These are phyloP conservation scores for Scutellaria galericulata DNA, from an alignment of 257 asterid species.

Conservation along the genomic window DNA sequence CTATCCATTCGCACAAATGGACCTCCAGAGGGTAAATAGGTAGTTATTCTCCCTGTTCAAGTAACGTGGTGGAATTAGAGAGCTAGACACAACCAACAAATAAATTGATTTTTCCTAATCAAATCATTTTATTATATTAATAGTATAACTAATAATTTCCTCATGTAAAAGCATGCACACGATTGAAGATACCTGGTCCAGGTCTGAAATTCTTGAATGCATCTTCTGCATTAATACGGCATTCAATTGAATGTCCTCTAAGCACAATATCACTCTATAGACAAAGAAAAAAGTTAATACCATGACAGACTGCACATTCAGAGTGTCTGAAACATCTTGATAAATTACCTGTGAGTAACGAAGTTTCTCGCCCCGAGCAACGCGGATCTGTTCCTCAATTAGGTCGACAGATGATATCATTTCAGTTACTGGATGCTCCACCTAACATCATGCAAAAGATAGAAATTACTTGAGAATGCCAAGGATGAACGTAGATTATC, in stretches of 20 bases:
- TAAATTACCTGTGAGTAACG: conserved; percentile 73
- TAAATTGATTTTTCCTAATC: neutral
- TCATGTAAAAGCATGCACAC: conserved; percentile 25
- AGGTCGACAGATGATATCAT: conserved; percentile 98
- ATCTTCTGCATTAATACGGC: conserved; percentile 99
- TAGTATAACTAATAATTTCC: neutral
- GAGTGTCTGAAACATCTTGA: conserved; percentile 15
- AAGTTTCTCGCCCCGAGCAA: conserved; percentile 92
- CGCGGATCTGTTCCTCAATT: conserved; percentile 96
- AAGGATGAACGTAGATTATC: conserved; percentile 19
- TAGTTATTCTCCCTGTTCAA: conserved; percentile 85
- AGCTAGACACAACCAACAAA: neutral
- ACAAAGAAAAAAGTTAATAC: conserved; percentile 26
- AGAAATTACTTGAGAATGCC: conserved; percentile 19
- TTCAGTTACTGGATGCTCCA: conserved; percentile 99
- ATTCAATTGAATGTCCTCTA: conserved; percentile 94
- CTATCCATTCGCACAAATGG: conserved; percentile 99
- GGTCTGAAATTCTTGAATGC: conserved; percentile 99
- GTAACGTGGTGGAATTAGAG: conserved; percentile 32
- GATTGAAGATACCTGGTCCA: conserved; percentile 77
- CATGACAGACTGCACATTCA: conserved; percentile 16
- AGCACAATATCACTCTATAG: conserved; percentile 88
- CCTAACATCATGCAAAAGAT: conserved; percentile 51
- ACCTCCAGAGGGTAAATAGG: conserved; percentile 97
- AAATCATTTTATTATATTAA: neutral